Evolutionary conservation across 2,329 filamentous ascomycete species (phyloP).

Genomic region (Coccinonectria pachysandricola): DNA sequence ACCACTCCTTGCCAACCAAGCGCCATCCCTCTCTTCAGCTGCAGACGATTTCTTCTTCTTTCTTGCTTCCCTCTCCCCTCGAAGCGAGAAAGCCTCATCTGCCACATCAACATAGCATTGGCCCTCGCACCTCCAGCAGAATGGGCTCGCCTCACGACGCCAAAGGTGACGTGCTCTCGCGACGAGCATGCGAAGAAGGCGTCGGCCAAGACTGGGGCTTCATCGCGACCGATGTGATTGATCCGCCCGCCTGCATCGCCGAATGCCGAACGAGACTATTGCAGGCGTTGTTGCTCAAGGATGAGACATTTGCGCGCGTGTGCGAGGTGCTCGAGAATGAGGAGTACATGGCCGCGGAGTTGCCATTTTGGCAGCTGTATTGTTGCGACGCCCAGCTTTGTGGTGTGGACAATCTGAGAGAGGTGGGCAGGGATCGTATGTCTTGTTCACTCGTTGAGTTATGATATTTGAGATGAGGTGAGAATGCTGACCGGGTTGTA

Average conservation of each 20-base stretch:
- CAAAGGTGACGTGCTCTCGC: too few species aligned
- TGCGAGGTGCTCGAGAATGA: conserved; percentile 24
- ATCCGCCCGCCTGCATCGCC: conserved; percentile 25
- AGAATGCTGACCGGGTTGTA: conserved; percentile 23
- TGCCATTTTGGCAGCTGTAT: conserved; percentile 36
- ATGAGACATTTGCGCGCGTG: conserved; percentile 20
- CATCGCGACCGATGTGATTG: conserved; percentile 17
- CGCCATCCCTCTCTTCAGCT: not conserved
- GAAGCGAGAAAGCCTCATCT: too few species aligned
- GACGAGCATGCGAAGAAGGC: conserved; percentile 2
- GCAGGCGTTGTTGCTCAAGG: conserved; percentile 14
- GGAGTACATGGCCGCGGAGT: conserved; percentile 14
- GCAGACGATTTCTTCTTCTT: conserved; percentile 1
- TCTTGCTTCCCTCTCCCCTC: not conserved
- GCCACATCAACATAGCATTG: too few species aligned
- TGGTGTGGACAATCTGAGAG: conserved; percentile 30
- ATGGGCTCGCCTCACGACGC: too few species aligned
- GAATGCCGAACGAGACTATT: conserved; percentile 26
- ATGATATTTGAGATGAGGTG: conserved; percentile 5
- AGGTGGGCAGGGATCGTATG: conserved; percentile 34
- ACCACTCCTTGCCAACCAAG: conserved; percentile 3
- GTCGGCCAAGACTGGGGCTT: conserved; percentile 19
- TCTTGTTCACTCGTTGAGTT: conserved; percentile 3
- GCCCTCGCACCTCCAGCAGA: too few species aligned
- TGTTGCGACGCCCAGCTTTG: conserved; percentile 42